Evolutionary conservation across 352 stramenopile genomes (phyloP).

Genomic region (Porosira glacialis): DNA sequence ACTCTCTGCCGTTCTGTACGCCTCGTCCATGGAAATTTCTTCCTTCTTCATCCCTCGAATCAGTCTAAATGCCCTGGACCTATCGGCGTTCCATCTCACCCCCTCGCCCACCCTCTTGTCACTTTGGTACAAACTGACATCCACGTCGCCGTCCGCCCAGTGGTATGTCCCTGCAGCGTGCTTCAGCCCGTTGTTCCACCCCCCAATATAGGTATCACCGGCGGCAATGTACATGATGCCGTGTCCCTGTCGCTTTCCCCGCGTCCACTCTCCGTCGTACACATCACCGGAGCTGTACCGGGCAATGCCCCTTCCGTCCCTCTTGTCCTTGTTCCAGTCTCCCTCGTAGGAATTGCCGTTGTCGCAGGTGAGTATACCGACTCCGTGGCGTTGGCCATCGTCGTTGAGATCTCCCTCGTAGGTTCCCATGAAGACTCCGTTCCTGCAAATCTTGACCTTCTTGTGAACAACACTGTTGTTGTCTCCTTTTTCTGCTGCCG

Average conservation of each 20-base stretch:
- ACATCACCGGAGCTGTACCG: conserved; percentile 51
- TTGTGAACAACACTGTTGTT: no score
- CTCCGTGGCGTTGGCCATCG: conserved; percentile 42
- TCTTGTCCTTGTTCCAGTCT: conserved; percentile 56
- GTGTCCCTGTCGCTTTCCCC: conserved; percentile 8
- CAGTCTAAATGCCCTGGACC: conserved; percentile 62
- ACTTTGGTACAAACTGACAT: conserved; percentile 62
- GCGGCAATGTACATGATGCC: conserved; percentile 59
- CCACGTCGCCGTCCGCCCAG: conserved; percentile 50
- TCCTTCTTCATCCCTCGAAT: conserved; percentile 39
- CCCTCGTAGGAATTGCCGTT: conserved; percentile 65
- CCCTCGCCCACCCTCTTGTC: conserved; percentile 44
- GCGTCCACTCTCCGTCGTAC: conserved; percentile 42
- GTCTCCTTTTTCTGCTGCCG: no score
- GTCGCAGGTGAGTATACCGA: conserved; percentile 56
- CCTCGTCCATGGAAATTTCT: conserved; percentile 32
- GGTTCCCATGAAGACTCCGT: conserved; percentile 54
- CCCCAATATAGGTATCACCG: conserved; percentile 38
- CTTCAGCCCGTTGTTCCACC: conserved; percentile 19
- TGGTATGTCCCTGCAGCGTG: conserved; percentile 58
- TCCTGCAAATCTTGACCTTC: conserved; percentile 57
- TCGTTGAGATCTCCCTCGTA: conserved; percentile 58
- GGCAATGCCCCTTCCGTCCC: conserved; percentile 58
- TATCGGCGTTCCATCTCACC: conserved; percentile 60
- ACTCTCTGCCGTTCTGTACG: conserved; percentile 33